Conservation (phyloP, 768 basidiomycete species). For the Tephrocybe sp. region DNA sequence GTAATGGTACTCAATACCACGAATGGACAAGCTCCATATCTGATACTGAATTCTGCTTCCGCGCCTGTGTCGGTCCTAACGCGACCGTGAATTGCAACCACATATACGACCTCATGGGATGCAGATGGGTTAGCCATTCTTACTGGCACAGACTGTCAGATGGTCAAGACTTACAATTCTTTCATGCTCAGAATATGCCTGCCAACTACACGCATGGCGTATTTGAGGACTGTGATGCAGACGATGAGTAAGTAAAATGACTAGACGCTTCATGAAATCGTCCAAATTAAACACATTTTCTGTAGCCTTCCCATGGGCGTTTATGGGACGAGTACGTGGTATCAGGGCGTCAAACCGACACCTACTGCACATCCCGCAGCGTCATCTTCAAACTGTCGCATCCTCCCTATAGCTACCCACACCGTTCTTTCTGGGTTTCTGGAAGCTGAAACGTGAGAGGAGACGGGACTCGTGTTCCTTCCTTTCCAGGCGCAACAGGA, state of each 20-base stretch:
- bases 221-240: slow-evolving; percentile 66
- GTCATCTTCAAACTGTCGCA: slow-evolving; percentile 61
- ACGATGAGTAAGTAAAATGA: slow-evolving; percentile 39
- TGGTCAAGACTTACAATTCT: background rate
- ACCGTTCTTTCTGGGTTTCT: slow-evolving; percentile 23
- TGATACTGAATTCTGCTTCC: slow-evolving; percentile 9
- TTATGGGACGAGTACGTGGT: slow-evolving; percentile 70
- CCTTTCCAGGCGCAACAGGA: background rate
- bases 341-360: slow-evolving; percentile 56
- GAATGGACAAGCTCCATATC: slow-evolving; percentile 89
- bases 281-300: background rate
- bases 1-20: slow-evolving; percentile 52
- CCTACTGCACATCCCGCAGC: slow-evolving; percentile 58
- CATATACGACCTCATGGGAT: slow-evolving; percentile 72
- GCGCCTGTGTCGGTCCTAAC: slow-evolving; percentile 56
- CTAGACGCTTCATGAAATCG: background rate
- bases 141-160: background rate
- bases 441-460: background rate
- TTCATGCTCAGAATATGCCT: slow-evolving; percentile 62
- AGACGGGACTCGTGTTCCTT: background rate
- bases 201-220: slow-evolving; percentile 56
- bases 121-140: slow-evolving; percentile 38
- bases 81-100: slow-evolving; percentile 67
- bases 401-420: slow-evolving; percentile 33
- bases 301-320: slow-evolving; percentile 60